Evolutionary conservation across 2,329 filamentous ascomycete species (phyloP).

Genomic region (Cercospora zeina): DNA sequence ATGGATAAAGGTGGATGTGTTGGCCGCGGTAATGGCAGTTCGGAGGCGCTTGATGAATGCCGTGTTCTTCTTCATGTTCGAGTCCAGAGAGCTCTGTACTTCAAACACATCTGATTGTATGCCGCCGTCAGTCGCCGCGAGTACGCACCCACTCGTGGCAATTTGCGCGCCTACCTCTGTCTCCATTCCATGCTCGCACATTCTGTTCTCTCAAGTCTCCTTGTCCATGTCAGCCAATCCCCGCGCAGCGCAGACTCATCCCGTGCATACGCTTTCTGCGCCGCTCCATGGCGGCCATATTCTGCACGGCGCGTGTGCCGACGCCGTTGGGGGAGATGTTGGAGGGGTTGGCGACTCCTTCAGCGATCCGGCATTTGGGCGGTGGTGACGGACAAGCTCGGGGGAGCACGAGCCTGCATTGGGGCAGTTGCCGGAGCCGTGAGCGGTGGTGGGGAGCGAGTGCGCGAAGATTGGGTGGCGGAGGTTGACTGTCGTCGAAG

Average conservation of each 20-base stretch:
- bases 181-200: conserved; percentile 81
- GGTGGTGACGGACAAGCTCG: conserved; percentile 36
- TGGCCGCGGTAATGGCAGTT: conserved; percentile 79
- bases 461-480: background rate
- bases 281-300: conserved; percentile 50
- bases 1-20: conserved; percentile 78
- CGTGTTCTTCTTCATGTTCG: conserved; percentile 95
- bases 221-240: conserved; percentile 44
- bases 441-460: background rate
- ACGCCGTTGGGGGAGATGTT: conserved; percentile 27
- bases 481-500: background rate
- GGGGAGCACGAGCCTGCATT: conserved; percentile 40
- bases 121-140: background rate
- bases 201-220: conserved; percentile 91
- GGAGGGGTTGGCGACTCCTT: conserved; percentile 28
- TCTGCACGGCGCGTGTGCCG: conserved; percentile 30
- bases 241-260: background rate
- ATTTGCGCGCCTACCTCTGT: conserved; percentile 64
- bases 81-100: conserved; percentile 79
- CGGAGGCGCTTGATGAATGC: conserved; percentile 95
- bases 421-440: conserved; percentile 23
- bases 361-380: conserved; percentile 42
- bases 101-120: conserved; percentile 67
- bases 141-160: background rate
- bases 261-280: conserved; percentile 50